Percentiles rank a stretch among this genome's conserved stretches.
These are phyloP conservation scores for Circinella umbellata DNA, from an alignment of 371 early-diverging fungal species.

Conservation along the genomic window DNA sequence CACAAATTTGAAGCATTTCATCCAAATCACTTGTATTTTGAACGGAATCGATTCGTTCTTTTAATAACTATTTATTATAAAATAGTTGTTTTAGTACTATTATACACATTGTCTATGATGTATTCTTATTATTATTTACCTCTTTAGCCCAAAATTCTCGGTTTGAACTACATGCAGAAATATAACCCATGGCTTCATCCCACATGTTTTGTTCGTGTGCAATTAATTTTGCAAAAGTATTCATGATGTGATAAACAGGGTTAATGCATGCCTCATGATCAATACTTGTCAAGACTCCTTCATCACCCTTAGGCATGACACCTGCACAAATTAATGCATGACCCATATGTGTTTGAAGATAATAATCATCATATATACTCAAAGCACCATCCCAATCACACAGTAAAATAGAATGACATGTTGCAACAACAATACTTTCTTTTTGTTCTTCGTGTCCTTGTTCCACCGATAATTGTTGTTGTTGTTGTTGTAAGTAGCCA, in stretches of 20 bases:
- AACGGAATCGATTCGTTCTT: background rate
- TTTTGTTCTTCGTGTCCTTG: background rate
- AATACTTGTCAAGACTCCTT: background rate
- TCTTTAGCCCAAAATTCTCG: slow-evolving; percentile 33
- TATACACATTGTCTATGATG: background rate
- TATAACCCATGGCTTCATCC: slow-evolving; percentile 38
- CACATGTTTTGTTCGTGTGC: slow-evolving; percentile 29
- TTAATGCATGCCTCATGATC: slow-evolving; percentile 21
- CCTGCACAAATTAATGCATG: slow-evolving; percentile 23
- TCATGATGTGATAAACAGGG: slow-evolving; percentile 34
- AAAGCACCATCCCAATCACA: slow-evolving; percentile 24
- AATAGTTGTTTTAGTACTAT: background rate
- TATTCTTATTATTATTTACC: slow-evolving; percentile 15
- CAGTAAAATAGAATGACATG: slow-evolving; percentile 14
- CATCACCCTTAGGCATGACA: slow-evolving; percentile 10
- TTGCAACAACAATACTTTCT: slow-evolving; percentile 9
- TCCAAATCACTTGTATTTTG: background rate
- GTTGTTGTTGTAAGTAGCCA: background rate
- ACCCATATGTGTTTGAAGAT: slow-evolving; percentile 27
- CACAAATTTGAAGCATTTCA: slow-evolving; percentile 4
- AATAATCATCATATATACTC: slow-evolving; percentile 13
- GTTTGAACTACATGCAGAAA: slow-evolving; percentile 29
- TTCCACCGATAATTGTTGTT: background rate
- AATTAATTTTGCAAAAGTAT: slow-evolving; percentile 29
- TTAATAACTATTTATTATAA: background rate